Conservation (phyloP, 768 basidiomycete species). For the Boletales sp. region DNA sequence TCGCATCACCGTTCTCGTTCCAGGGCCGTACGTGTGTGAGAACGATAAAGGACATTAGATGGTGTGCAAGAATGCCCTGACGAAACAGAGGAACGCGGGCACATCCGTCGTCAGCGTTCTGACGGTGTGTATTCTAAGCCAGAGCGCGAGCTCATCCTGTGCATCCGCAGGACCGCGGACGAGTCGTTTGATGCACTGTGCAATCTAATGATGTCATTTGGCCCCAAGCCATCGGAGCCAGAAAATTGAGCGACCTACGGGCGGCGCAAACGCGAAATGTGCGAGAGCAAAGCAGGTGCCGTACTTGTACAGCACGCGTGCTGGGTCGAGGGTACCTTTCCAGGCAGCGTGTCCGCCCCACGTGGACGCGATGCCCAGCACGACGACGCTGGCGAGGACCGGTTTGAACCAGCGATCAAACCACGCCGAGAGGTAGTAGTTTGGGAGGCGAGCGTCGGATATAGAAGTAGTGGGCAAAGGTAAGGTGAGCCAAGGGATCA, state of each 20-base stretch:
- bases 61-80: slow-evolving; percentile 1
- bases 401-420: neutral
- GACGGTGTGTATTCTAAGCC: neutral
- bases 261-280: slow-evolving; percentile 3
- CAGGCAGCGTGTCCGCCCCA: neutral
- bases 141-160: neutral
- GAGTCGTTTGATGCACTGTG: slow-evolving; percentile 1
- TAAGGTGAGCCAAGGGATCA: neutral
- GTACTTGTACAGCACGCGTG: neutral
- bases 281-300: slow-evolving; percentile 5
- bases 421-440: neutral
- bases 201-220: neutral
- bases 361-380: neutral
- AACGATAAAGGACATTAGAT: neutral
- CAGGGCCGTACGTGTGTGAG: neutral
- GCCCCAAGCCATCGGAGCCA: too few species aligned
- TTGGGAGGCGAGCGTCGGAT: neutral
- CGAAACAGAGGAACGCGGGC: slow-evolving; percentile 2
- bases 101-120: slow-evolving; percentile 4
- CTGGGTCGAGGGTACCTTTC: neutral
- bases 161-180: neutral
- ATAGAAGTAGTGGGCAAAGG: too few species aligned
- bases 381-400: neutral
- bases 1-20: too few species aligned
- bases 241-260: neutral